phyloP scores from a whole-genome alignment of 2,329 filamentous ascomycete genomes.

The Thielaviopsis musarum region DNA sequence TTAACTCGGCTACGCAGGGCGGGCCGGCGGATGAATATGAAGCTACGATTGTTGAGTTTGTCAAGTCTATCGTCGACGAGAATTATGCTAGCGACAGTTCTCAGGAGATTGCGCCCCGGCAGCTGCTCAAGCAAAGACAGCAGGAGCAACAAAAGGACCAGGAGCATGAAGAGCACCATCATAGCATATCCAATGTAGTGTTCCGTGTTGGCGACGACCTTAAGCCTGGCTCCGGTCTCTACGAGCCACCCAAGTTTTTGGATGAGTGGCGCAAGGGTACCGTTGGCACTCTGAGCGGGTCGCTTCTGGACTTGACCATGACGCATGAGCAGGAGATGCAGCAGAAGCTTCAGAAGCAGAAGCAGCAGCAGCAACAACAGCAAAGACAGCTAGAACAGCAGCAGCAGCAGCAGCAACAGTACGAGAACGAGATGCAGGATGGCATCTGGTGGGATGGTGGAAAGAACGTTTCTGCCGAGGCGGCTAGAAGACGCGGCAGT shows the following conservation, averaged over 20 bases:
- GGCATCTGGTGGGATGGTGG: constrained; percentile 65
- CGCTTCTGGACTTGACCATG: constrained; percentile 41
- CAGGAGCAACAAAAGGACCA: neutral
- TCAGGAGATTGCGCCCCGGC: constrained; percentile 3
- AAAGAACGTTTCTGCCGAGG: neutral
- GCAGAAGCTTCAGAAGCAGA: constrained; percentile 13
- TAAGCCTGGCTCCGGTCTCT: constrained; percentile 35
- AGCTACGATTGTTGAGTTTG: constrained; percentile 12
- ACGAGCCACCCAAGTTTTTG: constrained; percentile 41
- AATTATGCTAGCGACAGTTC: constrained; percentile 9
- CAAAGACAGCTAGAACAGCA: neutral
- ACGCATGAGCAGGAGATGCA: constrained; percentile 8
- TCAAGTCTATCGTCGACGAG: constrained; percentile 6
- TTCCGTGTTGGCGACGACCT: constrained; percentile 4
- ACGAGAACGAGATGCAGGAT: constrained; percentile 18
- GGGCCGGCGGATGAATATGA: constrained; percentile 14
- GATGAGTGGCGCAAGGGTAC: constrained; percentile 59
- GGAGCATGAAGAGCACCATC: constrained; percentile 6
- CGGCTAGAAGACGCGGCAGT: constrained; percentile 26
- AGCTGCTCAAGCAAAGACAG: constrained; percentile 4
- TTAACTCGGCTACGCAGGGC: constrained; percentile 11
- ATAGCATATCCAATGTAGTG: constrained; percentile 6
- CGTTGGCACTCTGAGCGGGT: constrained; percentile 40
- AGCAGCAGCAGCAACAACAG: neutral
- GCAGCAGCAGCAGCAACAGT: neutral